phyloP scores from a whole-genome alignment of 257 asterid species.

The Solanum verrucosum region DNA sequence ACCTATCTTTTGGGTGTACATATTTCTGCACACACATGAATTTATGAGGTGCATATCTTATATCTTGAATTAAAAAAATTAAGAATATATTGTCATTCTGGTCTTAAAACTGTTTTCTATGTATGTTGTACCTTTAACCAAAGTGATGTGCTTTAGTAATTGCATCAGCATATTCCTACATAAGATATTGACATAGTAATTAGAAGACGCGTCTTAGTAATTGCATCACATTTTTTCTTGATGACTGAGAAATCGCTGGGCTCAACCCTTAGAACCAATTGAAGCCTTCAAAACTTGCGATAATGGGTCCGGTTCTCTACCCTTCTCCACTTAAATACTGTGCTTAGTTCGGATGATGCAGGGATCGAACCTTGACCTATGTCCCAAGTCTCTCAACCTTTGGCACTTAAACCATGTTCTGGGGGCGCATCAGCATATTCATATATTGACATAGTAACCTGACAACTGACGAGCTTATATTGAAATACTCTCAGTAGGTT shows the following conservation, averaged over 20 bases:
- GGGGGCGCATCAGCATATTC: neutral
- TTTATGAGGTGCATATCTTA: neutral
- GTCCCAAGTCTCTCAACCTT: neutral
- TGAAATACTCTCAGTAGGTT: neutral
- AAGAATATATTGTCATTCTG: neutral
- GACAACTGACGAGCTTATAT: neutral
- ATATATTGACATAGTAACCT: neutral
- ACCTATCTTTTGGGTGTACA: neutral
- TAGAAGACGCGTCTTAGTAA: neutral
- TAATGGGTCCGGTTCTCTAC: neutral
- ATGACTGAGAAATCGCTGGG: neutral
- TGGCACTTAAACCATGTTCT: neutral
- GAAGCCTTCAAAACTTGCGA: neutral
- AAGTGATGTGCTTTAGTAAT: neutral
- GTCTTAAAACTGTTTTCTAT: neutral
- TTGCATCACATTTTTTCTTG: neutral
- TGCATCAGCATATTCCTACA: neutral
- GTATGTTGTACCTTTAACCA: neutral
- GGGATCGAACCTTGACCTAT: neutral
- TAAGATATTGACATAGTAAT: neutral
- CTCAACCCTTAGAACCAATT: neutral
- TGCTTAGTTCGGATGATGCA: neutral
- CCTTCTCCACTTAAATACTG: neutral
- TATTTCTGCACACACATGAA: neutral
- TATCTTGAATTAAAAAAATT: neutral